Evolutionary conservation across 108 stramenopile species (phyloP).

Genomic region (Epipyxis sp.): DNA sequence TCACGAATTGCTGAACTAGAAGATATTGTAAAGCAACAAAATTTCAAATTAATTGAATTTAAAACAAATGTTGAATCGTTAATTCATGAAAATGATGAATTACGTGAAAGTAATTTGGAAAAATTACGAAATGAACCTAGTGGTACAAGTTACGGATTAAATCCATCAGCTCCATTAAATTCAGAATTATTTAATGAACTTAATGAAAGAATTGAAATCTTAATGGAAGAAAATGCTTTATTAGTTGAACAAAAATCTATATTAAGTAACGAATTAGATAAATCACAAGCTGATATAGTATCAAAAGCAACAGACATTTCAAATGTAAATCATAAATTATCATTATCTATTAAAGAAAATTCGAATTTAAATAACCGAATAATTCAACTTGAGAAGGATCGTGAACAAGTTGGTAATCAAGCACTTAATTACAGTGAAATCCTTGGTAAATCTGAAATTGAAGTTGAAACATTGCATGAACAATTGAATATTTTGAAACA

Average conservation of each 20-base stretch:
- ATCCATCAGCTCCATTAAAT: slow-evolving; percentile 2
- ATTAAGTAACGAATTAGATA: slow-evolving; percentile 2
- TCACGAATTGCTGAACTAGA: slow-evolving; percentile 5
- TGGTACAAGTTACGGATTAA: background rate
- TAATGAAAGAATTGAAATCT: background rate
- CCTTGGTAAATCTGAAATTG: slow-evolving; percentile 11
- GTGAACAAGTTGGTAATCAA: slow-evolving; percentile 6
- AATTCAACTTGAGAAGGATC: slow-evolving; percentile 1
- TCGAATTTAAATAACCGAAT: background rate
- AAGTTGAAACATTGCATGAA: background rate
- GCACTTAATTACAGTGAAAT: background rate
- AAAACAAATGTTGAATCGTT: background rate
- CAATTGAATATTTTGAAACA: background rate
- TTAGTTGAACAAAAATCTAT: slow-evolving; percentile 9
- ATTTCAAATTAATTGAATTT: background rate
- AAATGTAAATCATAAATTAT: background rate
- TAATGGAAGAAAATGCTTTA: slow-evolving; percentile 22
- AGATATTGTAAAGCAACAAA: slow-evolving; percentile 17
- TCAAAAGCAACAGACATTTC: background rate
- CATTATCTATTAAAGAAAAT: background rate
- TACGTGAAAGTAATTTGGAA: background rate
- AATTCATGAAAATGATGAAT: slow-evolving; percentile 14
- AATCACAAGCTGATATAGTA: background rate
- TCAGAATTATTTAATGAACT: slow-evolving; percentile 10
- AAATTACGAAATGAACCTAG: background rate